A percentile compares a stretch with the other conserved stretches of the same genome.
phyloP scores from a whole-genome alignment of 83 land plant genomes.

The Picea abies region DNA sequence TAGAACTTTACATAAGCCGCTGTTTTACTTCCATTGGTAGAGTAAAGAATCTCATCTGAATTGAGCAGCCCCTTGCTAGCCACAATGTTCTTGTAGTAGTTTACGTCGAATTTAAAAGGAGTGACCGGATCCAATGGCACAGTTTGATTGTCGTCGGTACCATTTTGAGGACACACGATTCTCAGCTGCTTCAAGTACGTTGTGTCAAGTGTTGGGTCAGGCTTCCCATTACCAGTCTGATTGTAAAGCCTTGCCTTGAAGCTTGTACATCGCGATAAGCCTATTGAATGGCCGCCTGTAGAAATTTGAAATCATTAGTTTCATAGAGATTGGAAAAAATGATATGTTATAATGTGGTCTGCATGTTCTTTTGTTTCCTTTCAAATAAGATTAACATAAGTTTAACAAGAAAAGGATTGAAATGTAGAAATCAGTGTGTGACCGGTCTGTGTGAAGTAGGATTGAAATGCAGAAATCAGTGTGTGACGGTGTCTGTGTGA shows the following conservation, averaged over 20 bases:
- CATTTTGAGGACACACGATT: constrained; percentile 45
- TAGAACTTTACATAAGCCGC: constrained; percentile 32
- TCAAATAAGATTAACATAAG: too few species aligned
- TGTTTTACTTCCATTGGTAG: constrained; percentile 20
- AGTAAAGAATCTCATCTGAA: constrained; percentile 64
- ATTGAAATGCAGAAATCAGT: too few species aligned
- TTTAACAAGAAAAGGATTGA: too few species aligned
- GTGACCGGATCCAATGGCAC: constrained; percentile 48
- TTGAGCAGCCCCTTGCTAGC: constrained; percentile 52
- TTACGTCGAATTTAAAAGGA: constrained; percentile 56
- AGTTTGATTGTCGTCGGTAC: constrained; percentile 53
- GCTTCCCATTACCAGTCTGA: constrained; percentile 41
- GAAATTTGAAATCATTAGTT: background rate
- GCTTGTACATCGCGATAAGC: constrained; percentile 41
- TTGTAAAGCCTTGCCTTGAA: constrained; percentile 70
- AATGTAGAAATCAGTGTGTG: too few species aligned
- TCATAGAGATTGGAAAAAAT: background rate
- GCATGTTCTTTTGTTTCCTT: too few species aligned
- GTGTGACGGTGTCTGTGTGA: too few species aligned
- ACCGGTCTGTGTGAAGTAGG: too few species aligned
- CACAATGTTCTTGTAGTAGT: constrained; percentile 56
- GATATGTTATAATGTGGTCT: too few species aligned
- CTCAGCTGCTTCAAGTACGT: constrained; percentile 27
- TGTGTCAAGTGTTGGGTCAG: constrained; percentile 49
- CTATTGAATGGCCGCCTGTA: constrained; percentile 53